Evolutionary conservation across 2,329 filamentous ascomycete species (phyloP), one percentile per base, ranked within the genome.

Genomic region (Alternaria metachromatica): DNA sequence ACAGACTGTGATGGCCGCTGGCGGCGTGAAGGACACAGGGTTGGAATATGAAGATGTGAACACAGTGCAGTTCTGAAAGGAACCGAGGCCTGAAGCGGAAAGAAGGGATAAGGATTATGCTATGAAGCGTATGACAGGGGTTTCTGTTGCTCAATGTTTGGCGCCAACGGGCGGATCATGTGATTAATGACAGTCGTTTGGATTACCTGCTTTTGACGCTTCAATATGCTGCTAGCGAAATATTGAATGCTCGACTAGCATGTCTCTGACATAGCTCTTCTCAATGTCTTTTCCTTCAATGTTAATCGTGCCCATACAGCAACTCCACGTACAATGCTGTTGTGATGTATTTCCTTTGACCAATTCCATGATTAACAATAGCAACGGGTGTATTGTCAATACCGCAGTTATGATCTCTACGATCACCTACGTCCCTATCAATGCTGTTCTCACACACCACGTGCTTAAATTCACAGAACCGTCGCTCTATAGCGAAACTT

Each of bases 21-120:
- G 26, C 8, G 20, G 13, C 13, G 18, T 53, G 28, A 20, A 53
- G n/a, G 28, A 37, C 3, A n/a, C 6, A 12, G 13, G 9, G 9
- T n/a, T 41, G 9, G 13, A n/a, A 8, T 37, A 41, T 6, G 20
- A 53, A 10, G 18, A 41, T 11, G 6, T 8, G 49, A 53, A 53
- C 15, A 41, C 30, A 12, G 20, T 37, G 6, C 30, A 53, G 20
- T 37, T 53, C 1, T 53, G 7, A 53, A 9, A 8, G 8, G 6
- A 6, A 9, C 5, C 4, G 13, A 37, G 13, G 9, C 20, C 33
- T 37, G 20, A 7, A 4, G 13, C 21, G 2, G 12, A 7, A 21
- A 6, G 21, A 5, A 13, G 3, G 5, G 2, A 13, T 13, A 28
- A 13, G 13, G 3, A 12, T 5, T 0, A 25, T 37, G 6, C 1